phyloP scores from a whole-genome alignment of 1,284 basidiomycete species.

The Ceratobasidium sp. region DNA sequence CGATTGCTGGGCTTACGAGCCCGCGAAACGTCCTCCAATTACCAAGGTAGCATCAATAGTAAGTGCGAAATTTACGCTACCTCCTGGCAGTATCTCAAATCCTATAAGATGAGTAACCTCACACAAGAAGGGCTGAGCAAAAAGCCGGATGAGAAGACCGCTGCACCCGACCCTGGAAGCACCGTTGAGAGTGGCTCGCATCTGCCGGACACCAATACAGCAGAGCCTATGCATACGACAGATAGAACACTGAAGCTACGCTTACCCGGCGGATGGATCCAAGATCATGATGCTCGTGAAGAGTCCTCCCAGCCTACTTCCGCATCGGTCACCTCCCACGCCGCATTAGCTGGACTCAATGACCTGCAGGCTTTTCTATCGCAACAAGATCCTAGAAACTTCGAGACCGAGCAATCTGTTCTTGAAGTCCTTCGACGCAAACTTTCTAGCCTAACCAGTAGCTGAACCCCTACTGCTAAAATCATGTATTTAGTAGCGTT shows the following conservation, averaged over 20 bases:
- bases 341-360: not conserved
- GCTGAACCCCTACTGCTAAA: not conserved
- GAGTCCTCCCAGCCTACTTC: not conserved
- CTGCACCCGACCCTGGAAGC: not conserved
- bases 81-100: not conserved
- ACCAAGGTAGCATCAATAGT: not conserved
- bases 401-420: not conserved
- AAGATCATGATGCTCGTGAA: not conserved
- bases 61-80: not conserved
- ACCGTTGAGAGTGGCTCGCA: not conserved
- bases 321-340: not conserved
- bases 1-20: slow-evolving; percentile 16
- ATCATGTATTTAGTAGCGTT: too few species aligned
- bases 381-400: not conserved
- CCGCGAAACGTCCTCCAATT: not conserved
- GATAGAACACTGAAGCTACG: not conserved
- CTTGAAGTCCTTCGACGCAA: not conserved
- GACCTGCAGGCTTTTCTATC: not conserved
- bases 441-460: not conserved
- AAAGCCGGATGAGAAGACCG: not conserved
- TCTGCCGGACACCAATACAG: not conserved
- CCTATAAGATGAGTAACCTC: not conserved
- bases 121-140: not conserved
- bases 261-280: not conserved
- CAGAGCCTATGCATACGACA: not conserved